A percentile compares a stretch with the other conserved stretches of the same genome.
phyloP scores from a whole-genome alignment of 1,139 yeast genomes.

The Candida sp. region DNA sequence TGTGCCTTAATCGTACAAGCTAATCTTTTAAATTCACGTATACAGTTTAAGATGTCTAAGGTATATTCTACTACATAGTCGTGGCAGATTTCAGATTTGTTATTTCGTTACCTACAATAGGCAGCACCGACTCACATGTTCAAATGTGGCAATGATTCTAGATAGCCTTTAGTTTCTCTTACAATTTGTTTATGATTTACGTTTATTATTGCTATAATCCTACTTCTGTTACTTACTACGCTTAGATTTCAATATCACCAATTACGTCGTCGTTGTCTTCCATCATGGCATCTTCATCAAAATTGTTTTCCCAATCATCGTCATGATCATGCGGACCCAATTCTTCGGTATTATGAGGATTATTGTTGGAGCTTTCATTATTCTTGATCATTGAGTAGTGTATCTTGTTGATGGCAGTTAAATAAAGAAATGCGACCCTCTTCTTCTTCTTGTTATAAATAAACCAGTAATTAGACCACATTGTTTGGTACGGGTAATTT shows the following conservation, averaged over 20 bases:
- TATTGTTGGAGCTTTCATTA: slow-evolving; percentile 5
- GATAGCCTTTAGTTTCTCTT: no score
- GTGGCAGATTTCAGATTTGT: no score
- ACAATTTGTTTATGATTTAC: no score
- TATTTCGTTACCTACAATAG: no score
- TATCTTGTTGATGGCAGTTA: slow-evolving; percentile 41
- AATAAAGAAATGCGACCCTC: slow-evolving; percentile 81
- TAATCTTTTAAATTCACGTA: no score
- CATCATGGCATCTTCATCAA: slow-evolving; percentile 26
- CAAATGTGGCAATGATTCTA: no score
- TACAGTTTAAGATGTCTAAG: no score
- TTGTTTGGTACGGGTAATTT: slow-evolving; percentile 65
- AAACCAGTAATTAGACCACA: slow-evolving; percentile 94
- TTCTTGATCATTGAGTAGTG: slow-evolving; percentile 35
- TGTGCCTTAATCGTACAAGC: no score
- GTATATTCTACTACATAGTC: no score
- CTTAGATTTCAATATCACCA: slow-evolving; percentile 36
- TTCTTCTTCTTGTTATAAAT: slow-evolving; percentile 87
- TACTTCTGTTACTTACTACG: no score
- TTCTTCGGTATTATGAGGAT: slow-evolving; percentile 5
- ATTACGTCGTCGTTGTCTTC: slow-evolving; percentile 33
- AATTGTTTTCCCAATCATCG: slow-evolving; percentile 16
- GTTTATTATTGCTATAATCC: no score
- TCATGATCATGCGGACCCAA: slow-evolving; percentile 12
- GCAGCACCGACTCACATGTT: no score